Evolutionary conservation across 78 protist species (phyloP).

Genomic region (Isochrysis galbana): DNA sequence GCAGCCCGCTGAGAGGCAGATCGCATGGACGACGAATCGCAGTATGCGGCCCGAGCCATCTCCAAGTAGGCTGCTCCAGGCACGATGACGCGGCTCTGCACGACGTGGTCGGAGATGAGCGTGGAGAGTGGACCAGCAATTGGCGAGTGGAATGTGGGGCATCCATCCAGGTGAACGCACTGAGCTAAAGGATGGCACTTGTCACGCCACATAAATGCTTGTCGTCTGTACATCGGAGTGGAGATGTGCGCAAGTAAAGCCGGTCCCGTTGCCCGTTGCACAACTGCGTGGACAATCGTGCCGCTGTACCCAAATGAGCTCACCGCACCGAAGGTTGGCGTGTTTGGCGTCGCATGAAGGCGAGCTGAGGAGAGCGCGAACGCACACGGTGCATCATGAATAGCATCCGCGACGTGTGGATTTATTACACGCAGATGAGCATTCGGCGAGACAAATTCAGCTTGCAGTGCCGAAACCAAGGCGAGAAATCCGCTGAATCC

Average conservation of each 20-base stretch:
- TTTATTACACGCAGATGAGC: background rate
- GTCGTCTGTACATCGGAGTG: background rate
- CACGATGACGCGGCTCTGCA: background rate
- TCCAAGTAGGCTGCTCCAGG: background rate
- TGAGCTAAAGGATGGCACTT: background rate
- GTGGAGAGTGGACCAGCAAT: background rate
- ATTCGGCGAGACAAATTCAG: background rate
- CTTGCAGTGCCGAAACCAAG: background rate
- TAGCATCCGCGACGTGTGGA: background rate
- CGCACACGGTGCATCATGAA: background rate
- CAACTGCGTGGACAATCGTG: background rate
- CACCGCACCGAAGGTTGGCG: background rate
- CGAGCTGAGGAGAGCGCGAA: too few relatives aligned
- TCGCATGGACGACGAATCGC: too few relatives aligned
- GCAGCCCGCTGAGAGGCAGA: background rate
- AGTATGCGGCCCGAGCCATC: background rate
- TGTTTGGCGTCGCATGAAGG: too few relatives aligned
- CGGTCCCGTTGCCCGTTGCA: too few relatives aligned
- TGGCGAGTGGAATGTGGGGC: background rate
- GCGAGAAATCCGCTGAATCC: background rate
- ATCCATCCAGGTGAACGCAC: background rate
- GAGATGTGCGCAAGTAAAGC: too few relatives aligned
- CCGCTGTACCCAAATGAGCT: constrained; percentile 25
- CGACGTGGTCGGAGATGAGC: background rate
- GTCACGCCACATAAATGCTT: background rate